phyloP scores from a whole-genome alignment of 83 land plant species.

The Larix sibirica region DNA sequence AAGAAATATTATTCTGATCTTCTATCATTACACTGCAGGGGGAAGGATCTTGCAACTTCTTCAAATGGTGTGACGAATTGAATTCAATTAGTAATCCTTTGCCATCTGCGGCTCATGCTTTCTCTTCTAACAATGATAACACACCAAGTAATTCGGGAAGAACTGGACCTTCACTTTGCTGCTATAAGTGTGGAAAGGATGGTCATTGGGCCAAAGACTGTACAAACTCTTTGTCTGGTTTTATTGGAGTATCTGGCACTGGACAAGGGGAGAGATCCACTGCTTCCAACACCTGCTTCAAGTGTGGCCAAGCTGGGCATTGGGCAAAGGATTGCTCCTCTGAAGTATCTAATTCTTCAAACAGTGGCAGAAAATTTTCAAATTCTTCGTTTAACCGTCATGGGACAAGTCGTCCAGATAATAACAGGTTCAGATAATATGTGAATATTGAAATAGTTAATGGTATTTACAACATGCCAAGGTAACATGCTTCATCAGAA shows the following conservation, averaged over 20 bases:
- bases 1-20: no score
- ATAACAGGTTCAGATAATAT: neutral
- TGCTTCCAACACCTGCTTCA: neutral
- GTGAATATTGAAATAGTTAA: neutral
- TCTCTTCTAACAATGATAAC: neutral
- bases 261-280: neutral
- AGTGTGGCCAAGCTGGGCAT: constrained; percentile 10
- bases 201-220: constrained; percentile 9
- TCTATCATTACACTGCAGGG: neutral
- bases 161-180: constrained; percentile 8
- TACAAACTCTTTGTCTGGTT: neutral
- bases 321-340: constrained; percentile 1
- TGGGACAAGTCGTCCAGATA: neutral
- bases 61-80: constrained; percentile 11
- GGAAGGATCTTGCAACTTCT: neutral
- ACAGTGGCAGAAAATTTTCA: neutral
- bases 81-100: neutral
- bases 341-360: neutral
- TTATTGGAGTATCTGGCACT: neutral
- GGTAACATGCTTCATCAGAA: neutral
- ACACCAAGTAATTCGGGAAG: neutral
- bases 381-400: neutral
- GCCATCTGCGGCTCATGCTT: neutral
- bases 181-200: constrained; percentile 8
- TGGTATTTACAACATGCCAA: neutral